Conservation (phyloP, 352 stramenopile genomes). For the Aphanomyces euteiches region DNA sequence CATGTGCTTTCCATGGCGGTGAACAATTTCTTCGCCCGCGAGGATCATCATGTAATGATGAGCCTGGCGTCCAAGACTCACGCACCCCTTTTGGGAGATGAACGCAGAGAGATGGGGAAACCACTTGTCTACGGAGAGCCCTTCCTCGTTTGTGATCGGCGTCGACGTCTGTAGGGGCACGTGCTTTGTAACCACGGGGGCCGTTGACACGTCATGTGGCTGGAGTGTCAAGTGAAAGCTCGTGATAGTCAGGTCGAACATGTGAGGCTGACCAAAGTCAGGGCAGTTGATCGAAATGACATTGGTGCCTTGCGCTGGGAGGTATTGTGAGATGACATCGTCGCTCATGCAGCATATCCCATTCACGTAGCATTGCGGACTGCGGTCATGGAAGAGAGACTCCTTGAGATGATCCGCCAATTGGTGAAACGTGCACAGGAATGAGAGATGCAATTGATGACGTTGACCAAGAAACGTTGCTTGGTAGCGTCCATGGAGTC, state of each 20-base stretch:
- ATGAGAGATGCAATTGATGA: constrained; percentile 15
- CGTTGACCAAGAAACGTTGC: constrained; percentile 18
- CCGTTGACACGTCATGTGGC: neutral
- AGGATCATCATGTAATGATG: constrained; percentile 30
- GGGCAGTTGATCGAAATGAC: constrained; percentile 28
- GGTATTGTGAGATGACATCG: constrained; percentile 2
- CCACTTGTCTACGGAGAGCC: constrained; percentile 23
- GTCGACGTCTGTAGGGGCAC: constrained; percentile 3
- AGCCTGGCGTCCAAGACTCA: constrained; percentile 25
- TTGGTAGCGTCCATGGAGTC: constrained; percentile 22
- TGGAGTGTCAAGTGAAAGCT: neutral
- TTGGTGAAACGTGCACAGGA: constrained; percentile 23
- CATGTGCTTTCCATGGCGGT: constrained; percentile 30
- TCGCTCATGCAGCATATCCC: constrained; percentile 6
- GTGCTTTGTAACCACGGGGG: constrained; percentile 6
- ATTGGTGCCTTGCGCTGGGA: neutral
- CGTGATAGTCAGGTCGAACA: constrained; percentile 19
- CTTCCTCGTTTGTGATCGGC: neutral
- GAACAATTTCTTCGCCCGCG: constrained; percentile 21
- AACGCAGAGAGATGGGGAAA: constrained; percentile 25
- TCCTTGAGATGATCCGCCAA: constrained; percentile 10
- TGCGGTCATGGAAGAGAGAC: constrained; percentile 21
- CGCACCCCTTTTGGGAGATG: constrained; percentile 17
- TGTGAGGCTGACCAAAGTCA: constrained; percentile 28
- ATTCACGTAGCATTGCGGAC: constrained; percentile 18